A percentile compares a stretch with the other conserved stretches of the same genome.
Evolutionary conservation across 306 rosid genomes (phyloP).

Genomic region (Aeschynomene evenia): DNA sequence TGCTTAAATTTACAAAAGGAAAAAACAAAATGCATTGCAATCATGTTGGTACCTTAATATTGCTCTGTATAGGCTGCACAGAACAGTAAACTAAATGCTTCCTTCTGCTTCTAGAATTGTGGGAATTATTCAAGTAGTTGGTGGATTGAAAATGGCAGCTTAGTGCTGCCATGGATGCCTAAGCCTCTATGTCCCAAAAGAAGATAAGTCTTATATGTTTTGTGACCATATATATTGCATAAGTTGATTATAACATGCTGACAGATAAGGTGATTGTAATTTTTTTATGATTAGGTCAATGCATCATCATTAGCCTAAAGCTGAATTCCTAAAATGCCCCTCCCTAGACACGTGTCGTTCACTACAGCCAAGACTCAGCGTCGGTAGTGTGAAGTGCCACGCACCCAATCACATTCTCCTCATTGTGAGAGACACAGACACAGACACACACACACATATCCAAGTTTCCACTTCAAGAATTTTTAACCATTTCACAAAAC

Average conservation of each 20-base stretch:
- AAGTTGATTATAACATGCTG: background rate
- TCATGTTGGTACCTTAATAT: slow-evolving; percentile 63
- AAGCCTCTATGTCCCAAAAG: slow-evolving; percentile 23
- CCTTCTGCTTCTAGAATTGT: slow-evolving; percentile 31
- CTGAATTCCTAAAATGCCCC: slow-evolving; percentile 35
- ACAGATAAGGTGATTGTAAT: slow-evolving; percentile 54
- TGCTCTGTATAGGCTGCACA: slow-evolving; percentile 58
- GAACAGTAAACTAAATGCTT: slow-evolving; percentile 54
- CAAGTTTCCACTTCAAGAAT: background rate
- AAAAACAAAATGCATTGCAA: background rate
- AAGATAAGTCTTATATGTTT: slow-evolving; percentile 50
- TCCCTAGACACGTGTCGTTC: background rate
- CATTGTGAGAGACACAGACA: background rate
- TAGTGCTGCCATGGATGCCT: slow-evolving; percentile 65
- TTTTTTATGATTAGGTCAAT: background rate
- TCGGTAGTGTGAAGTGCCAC: background rate
- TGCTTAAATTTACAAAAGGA: background rate
- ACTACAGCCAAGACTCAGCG: background rate
- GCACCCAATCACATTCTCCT: slow-evolving; percentile 2
- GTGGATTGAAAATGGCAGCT: slow-evolving; percentile 52
- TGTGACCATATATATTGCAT: slow-evolving; percentile 31
- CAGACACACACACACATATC: background rate
- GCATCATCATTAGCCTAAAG: slow-evolving; percentile 21
- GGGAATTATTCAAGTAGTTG: slow-evolving; percentile 35
- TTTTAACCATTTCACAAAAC: background rate